Evolutionary conservation across 2,329 filamentous ascomycete genomes (phyloP).

Genomic region (Cercospora sp.): DNA sequence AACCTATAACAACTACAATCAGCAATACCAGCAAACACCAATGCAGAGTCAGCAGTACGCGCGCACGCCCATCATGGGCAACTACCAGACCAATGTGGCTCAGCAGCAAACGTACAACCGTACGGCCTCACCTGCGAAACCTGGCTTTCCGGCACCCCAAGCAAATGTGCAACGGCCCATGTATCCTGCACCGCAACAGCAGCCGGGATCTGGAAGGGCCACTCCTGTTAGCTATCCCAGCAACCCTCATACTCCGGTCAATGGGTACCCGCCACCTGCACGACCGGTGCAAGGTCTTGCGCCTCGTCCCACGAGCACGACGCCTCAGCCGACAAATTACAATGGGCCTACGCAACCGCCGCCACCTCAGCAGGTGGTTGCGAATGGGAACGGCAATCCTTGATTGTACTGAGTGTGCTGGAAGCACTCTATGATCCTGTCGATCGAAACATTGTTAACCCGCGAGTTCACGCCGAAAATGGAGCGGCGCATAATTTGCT

Average conservation of each 20-base stretch:
- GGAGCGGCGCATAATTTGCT: background rate
- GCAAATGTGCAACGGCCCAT: constrained; percentile 22
- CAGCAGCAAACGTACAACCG: constrained; percentile 28
- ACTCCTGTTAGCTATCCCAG: constrained; percentile 34
- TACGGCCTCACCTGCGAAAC: constrained; percentile 33
- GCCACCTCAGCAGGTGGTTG: background rate
- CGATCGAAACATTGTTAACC: background rate
- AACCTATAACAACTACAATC: constrained; percentile 28
- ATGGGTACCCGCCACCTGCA: constrained; percentile 27
- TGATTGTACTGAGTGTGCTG: background rate
- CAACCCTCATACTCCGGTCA: constrained; percentile 35
- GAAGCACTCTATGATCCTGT: background rate
- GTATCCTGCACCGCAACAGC: constrained; percentile 24
- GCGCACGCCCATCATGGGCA: constrained; percentile 27
- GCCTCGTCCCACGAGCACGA: constrained; percentile 27
- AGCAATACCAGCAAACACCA: constrained; percentile 20
- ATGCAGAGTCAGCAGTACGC: constrained; percentile 21
- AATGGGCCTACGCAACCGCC: constrained; percentile 13
- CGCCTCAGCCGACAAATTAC: constrained; percentile 29
- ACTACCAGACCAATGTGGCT: constrained; percentile 28
- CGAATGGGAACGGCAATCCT: background rate
- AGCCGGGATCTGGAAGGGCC: constrained; percentile 32
- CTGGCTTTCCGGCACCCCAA: constrained; percentile 20
- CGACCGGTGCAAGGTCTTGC: constrained; percentile 21
- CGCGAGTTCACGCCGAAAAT: background rate